Evolutionary conservation across 2,329 filamentous ascomycete species (phyloP), one percentile per base, ranked within the genome.

Genomic region (Periglandula ipomoeae): DNA sequence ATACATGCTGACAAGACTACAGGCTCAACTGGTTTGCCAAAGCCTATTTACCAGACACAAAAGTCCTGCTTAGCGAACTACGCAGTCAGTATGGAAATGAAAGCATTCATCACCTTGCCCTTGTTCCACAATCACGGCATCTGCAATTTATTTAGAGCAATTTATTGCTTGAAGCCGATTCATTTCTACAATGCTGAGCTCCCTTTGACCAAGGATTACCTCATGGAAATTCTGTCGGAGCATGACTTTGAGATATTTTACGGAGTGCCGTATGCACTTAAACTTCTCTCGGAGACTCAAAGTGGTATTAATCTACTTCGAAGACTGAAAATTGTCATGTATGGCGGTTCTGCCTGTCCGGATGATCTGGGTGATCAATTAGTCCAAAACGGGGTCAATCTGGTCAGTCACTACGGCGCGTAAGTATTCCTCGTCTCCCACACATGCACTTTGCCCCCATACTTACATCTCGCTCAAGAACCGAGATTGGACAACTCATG

Each of bases 401-500:
- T 82, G 1, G 67, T 75, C 5, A 69, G 68, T 39, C 73, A 79
- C 52, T 81, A 78, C 53, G 77, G 78, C 54, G 69, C 73, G 70
- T 73, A 54, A 57, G 70, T 69, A 19, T 6, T 15, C 13, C 46
- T 34, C 23, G 13, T n/a, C 19, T 4, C 9, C 15, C 5, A 34
- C 20, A 30, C 13, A 9, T 17, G n/a, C 34, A n/a, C 32, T n/a
- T n/a, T n/a, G n/a, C n/a, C n/a, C n/a, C n/a, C n/a, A n/a, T n/a
- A n/a, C n/a, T n/a, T n/a, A n/a, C n/a, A n/a, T n/a, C n/a, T n/a
- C n/a, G n/a, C n/a, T n/a, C n/a, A n/a, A 60, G 63, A 2, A 84
- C 81, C 0, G 81, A 85, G 58, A 77, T 74, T 1, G 79, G 79
- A 5, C 74, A 79, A 55, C 60, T 84, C 13, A 81, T 82, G 76